Evolutionary conservation across 2,329 filamentous ascomycete genomes (phyloP).

Genomic region (Venturia carpophila): DNA sequence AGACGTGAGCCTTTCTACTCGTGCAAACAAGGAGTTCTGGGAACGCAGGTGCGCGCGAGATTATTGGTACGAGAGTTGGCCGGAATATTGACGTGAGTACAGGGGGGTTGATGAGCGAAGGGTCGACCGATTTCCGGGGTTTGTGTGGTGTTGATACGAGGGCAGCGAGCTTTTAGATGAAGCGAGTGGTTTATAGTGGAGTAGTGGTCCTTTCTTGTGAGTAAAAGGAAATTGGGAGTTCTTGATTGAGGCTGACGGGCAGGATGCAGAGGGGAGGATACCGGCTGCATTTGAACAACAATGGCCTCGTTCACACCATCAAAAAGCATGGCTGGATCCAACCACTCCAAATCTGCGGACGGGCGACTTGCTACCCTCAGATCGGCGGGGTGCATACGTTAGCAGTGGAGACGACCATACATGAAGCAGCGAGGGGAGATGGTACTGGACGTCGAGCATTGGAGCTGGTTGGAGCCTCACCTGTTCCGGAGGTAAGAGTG

Average conservation of each 20-base stretch:
- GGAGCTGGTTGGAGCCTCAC: conserved; percentile 13
- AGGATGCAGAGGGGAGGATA: neutral
- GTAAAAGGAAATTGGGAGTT: neutral
- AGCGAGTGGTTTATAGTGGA: conserved; percentile 11
- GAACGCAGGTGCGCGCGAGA: neutral
- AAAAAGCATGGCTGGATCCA: neutral
- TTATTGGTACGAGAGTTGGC: neutral
- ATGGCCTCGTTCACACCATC: neutral
- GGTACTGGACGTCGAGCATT: conserved; percentile 8
- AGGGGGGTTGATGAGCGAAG: neutral
- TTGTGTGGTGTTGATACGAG: conserved; percentile 9
- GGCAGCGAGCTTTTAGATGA: conserved; percentile 4
- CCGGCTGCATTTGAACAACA: neutral
- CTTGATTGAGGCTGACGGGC: neutral
- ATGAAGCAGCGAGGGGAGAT: neutral
- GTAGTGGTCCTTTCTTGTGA: neutral
- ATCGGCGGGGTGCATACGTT: neutral
- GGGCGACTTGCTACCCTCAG: neutral
- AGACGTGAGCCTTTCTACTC: neutral
- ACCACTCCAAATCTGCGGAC: neutral
- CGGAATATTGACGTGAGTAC: neutral
- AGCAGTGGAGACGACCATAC: neutral
- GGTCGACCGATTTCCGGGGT: neutral
- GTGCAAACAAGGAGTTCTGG: neutral
- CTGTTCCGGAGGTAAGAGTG: neutral